These are phyloP conservation scores for Gloeostereum incarnatum DNA, from an alignment of 768 basidiomycete genomes.

Conservation along the genomic window DNA sequence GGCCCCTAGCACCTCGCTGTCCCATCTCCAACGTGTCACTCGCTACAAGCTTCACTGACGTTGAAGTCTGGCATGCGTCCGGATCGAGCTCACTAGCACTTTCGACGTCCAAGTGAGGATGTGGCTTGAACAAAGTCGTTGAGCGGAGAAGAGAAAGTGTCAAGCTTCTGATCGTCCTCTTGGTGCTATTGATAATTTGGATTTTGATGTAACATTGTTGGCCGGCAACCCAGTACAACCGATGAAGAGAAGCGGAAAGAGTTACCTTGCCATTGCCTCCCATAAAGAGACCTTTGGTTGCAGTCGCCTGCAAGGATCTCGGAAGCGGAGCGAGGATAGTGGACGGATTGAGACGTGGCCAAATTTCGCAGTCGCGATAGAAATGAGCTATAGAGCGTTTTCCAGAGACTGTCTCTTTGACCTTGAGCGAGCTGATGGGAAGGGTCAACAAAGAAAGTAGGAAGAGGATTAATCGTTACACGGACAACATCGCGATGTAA, in stretches of 20 bases:
- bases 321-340: constrained; percentile 50
- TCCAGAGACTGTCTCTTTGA: constrained; percentile 53
- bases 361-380: constrained; percentile 74
- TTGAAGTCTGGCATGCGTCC: constrained; percentile 56
- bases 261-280: constrained; percentile 58
- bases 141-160: constrained; percentile 57
- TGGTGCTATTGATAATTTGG: constrained; percentile 56
- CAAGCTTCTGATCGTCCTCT: constrained; percentile 56
- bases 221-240: constrained; percentile 76
- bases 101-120: constrained; percentile 25
- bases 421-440: constrained; percentile 53
- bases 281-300: constrained; percentile 46
- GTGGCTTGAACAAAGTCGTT: constrained; percentile 55
- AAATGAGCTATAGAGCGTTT: constrained; percentile 80
- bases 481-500: constrained; percentile 77
- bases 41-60: constrained; percentile 53
- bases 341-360: constrained; percentile 63
- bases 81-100: constrained; percentile 25
- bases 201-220: constrained; percentile 66
- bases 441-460: constrained; percentile 3
- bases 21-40: constrained; percentile 60
- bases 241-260: constrained; percentile 58
- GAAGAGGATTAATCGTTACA: constrained; percentile 11
- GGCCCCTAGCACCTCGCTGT: constrained; percentile 50
- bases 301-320: constrained; percentile 48